Evolutionary conservation across 768 basidiomycete species (phyloP).

Genomic region (Tulasnella sp.): DNA sequence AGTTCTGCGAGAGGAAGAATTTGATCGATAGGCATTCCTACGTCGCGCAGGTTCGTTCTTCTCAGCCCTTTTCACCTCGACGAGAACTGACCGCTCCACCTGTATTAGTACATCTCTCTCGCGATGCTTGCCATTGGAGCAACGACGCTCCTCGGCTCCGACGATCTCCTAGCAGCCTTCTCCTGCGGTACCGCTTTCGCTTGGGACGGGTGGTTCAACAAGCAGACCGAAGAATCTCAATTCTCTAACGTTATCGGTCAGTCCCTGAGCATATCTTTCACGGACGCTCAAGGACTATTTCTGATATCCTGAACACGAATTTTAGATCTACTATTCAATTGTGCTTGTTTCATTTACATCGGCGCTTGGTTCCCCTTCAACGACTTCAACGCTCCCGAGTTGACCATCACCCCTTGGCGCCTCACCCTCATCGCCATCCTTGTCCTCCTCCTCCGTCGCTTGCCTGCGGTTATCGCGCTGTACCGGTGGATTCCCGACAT

Average conservation of each 20-base stretch:
- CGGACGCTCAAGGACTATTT: too few relatives aligned
- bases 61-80: too few relatives aligned
- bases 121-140: conserved; percentile 82
- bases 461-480: conserved; percentile 77
- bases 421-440: conserved; percentile 77
- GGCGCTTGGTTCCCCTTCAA: conserved; percentile 97
- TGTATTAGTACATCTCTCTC: conserved; percentile 68
- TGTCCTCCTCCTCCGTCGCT: conserved; percentile 73
- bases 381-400: conserved; percentile 59
- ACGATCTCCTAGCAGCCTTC: conserved; percentile 93
- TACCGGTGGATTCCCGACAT: conserved; percentile 96
- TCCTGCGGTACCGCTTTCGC: conserved; percentile 94
- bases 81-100: too few relatives aligned
- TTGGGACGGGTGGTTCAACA: conserved; percentile 93
- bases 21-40: conserved; percentile 93
- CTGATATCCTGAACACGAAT: conserved; percentile 7
- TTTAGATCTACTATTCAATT: conserved; percentile 84
- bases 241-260: conserved; percentile 87
- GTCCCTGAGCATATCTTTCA: background rate
- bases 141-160: conserved; percentile 79
- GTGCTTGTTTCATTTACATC: conserved; percentile 88
- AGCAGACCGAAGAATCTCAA: conserved; percentile 88
- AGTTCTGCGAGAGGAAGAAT: conserved; percentile 79
- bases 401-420: conserved; percentile 77
- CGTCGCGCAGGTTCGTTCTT: conserved; percentile 80